phyloP scores from a whole-genome alignment of 352 stramenopile species.

The Phytophthora citricola region DNA sequence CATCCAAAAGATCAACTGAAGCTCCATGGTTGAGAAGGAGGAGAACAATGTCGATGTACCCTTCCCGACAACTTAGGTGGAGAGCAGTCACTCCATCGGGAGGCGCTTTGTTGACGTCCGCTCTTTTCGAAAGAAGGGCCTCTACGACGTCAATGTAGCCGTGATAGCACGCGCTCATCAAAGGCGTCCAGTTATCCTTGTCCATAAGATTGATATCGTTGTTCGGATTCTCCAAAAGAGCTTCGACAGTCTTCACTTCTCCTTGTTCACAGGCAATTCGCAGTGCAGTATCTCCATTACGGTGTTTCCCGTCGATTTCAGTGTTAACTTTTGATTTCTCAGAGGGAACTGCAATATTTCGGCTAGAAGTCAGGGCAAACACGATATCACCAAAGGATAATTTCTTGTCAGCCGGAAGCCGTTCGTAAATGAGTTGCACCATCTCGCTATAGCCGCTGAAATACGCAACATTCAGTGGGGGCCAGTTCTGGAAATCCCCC shows the following conservation, averaged over 20 bases:
- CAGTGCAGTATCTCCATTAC: background rate
- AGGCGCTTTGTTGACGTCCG: too few relatives aligned
- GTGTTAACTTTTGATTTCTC: too few relatives aligned
- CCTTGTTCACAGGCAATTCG: background rate
- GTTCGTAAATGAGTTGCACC: background rate
- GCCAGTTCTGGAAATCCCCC: background rate
- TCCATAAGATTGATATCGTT: background rate
- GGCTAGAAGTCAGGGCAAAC: too few relatives aligned
- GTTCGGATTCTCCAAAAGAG: background rate
- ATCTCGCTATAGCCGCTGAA: background rate
- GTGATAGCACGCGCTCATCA: background rate
- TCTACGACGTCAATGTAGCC: background rate
- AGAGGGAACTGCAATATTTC: too few relatives aligned
- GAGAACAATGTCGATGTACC: background rate
- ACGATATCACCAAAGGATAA: background rate
- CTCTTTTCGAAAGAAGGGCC: too few relatives aligned
- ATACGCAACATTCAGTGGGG: background rate
- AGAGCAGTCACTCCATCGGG: constrained; percentile 11
- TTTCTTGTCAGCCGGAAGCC: background rate
- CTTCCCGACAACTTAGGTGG: constrained; percentile 8
- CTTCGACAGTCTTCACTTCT: background rate
- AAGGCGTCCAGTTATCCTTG: background rate
- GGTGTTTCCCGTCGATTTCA: background rate
- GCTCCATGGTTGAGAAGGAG: constrained; percentile 4
- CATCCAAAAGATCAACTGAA: constrained; percentile 5